Base-by-base conservation (phyloP, 2,329 filamentous ascomycete genomes). In the Ascosphaera acerosa region DNA sequence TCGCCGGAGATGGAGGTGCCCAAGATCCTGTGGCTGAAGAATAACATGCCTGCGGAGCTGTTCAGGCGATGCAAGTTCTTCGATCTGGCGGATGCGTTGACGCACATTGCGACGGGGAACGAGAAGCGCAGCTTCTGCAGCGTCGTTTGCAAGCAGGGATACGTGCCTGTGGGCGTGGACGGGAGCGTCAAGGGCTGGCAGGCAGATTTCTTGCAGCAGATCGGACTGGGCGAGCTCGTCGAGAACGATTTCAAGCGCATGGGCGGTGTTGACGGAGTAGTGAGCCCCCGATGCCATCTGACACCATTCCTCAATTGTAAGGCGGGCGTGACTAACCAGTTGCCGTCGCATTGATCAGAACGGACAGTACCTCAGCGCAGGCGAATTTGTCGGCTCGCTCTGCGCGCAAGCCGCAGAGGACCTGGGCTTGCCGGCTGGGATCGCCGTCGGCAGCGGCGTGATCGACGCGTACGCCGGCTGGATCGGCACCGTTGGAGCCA, bases 1-100 rank as follows among this genome's bases (percentile, higher is more conserved):
- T 91, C 80, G 49, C 84, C 92, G 40, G 87, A 97, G 60, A 97
- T 97, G 87, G 87, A 97, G 52, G 89, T 97, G 34, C 87, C 87
- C 39, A 97, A 97, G 57, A 78, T 92, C 1, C 62, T 94, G 35
- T 97, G 87, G 87, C 64, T 97, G 47, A 94, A 94, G 64, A 91
- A 91, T 54, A 68, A 94, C 55, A 94, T 97, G 87, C 76, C 87
- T 2, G 64, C 75, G 33, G 77, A 91, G 44, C 61, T 87, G 10
- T 97, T 94, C 44, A 71, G 73, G 34, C 70, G 74, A 37, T 92
- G 82, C 69, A 92, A 91, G 53, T 97, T 97, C 49, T 97, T 91
- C 52, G 87, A 97, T 47, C 55, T 97, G 44, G 72, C 72, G 1
- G 87, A 97, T 53, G 87, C 81, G 9, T 62, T 97, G 35, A 94